phyloP scores from a whole-genome alignment of 1,284 basidiomycete species.

The Singerocomus rubriflavus region DNA sequence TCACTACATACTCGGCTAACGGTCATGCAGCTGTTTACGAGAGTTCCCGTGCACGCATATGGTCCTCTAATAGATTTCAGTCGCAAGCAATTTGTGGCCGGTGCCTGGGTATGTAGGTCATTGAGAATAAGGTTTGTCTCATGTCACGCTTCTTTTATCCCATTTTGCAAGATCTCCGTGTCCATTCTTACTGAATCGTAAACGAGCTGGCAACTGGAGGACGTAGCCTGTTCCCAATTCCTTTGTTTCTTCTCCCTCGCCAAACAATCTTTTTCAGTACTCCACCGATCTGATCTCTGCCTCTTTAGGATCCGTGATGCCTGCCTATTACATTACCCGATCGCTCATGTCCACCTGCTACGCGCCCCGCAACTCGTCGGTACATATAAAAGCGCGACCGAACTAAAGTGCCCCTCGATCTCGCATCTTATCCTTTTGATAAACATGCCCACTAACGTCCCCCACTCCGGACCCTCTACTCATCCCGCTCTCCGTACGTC shows the following conservation, averaged over 20 bases:
- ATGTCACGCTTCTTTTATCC: conserved; percentile 33
- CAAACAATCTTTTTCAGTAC: conserved; percentile 11
- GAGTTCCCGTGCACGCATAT: conserved; percentile 18
- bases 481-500: conserved; percentile 58
- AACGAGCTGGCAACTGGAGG: conserved; percentile 10
- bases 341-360: conserved; percentile 13
- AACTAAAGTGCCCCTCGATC: conserved; percentile 4
- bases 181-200: conserved; percentile 19
- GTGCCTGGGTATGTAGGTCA: conserved; percentile 25
- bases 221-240: conserved; percentile 10
- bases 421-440: conserved; percentile 3
- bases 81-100: conserved; percentile 7
- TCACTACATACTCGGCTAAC: conserved; percentile 15
- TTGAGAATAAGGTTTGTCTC: conserved; percentile 33
- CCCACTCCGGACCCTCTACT: conserved; percentile 37
- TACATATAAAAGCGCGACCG: conserved; percentile 26
- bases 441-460: conserved; percentile 17
- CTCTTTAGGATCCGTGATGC: conserved; percentile 13
- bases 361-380: conserved; percentile 15
- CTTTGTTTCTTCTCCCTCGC: conserved; percentile 15
- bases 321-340: conserved; percentile 17
- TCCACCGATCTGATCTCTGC: conserved; percentile 23
- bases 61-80: conserved; percentile 10
- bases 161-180: conserved; percentile 24
- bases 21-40: conserved; percentile 11